Conservation (phyloP, 345 rosid species). For the Stellera chamaejasme region DNA sequence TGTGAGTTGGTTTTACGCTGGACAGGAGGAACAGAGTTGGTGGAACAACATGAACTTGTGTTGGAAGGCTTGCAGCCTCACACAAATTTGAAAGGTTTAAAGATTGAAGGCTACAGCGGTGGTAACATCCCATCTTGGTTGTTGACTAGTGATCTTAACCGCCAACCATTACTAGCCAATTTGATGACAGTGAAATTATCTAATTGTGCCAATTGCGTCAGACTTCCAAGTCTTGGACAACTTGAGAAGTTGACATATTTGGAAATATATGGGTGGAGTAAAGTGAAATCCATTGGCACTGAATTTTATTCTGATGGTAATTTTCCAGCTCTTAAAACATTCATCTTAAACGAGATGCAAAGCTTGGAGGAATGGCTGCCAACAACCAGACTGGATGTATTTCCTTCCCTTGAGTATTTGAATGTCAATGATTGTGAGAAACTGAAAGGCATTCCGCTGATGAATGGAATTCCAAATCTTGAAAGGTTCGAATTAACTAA, state of each 20-base stretch:
- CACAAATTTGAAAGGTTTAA: not conserved
- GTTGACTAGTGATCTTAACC: not conserved
- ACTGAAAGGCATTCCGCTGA: no score
- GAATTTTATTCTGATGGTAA: not conserved
- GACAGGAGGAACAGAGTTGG: constrained; percentile 1
- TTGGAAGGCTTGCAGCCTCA: not conserved
- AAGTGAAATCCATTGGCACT: not conserved
- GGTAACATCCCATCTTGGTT: not conserved
- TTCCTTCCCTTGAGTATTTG: no score
- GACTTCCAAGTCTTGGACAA: not conserved
- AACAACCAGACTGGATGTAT: no score
- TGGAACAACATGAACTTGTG: not conserved
- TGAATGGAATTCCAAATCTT: no score
- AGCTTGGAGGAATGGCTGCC: no score
- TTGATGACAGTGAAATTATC: not conserved
- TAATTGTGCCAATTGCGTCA: not conserved
- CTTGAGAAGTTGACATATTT: not conserved
- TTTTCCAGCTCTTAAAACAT: not conserved
- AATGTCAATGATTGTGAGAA: no score
- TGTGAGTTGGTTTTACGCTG: no score
- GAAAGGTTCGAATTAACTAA: no score
- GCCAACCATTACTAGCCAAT: not conserved
- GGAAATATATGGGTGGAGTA: not conserved
- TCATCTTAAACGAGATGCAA: not conserved
- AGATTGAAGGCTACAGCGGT: no score